Base-by-base conservation (phyloP, 2,329 filamentous ascomycete species). In the Aspergillus thermomutatus region DNA sequence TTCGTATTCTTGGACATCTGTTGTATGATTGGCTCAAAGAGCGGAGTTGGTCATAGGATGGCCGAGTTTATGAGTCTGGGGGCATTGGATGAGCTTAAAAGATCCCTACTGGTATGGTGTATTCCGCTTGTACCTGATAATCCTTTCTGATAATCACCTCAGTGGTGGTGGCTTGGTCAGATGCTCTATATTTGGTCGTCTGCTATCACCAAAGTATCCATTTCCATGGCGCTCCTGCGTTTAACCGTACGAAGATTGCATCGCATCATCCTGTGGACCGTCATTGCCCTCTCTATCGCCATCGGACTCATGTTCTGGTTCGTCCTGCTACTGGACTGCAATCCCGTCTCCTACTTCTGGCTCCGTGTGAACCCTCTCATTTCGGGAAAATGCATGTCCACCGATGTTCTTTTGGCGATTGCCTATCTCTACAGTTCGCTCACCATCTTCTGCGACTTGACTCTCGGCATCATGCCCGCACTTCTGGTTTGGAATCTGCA, bases 401-500 rank as follows among this genome's bases (percentile, higher is more conserved):
- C 66, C 4, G 65, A 75, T 0, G 69, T 81, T 48, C 77, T 87
- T 19, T 77, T 83, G 41, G 77, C 70, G 11, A 75, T 84, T 34
- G 80, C 77, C 0, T 82, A 83, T 53, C 59, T 80, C 2, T 82
- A 83, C 64, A 81, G 79, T 53, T 75, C 74, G 37, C 66, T 77
- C 3, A 77, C 79, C 1, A 51, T 58, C 10, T 4, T 58, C 14
- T 62, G 53, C 41, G 81, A 84, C 63, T 78, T 82, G 43, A 80
- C 77, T 1, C 71, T 83, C n/a, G 75, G 77, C 5, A 72, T 83
- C 34, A 69, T 84, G 1, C 82, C 82, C 0, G 76, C 80, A 4
- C 80, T 80, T 53, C 70, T 87, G 10, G 75, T 87, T 1, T 82
- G 77, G 73, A 74, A 78, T 23, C 66, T 87, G 27, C 78, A 82